Conservation (phyloP, 2,329 filamentous ascomycete species). For the Colletotrichum acutatum region DNA sequence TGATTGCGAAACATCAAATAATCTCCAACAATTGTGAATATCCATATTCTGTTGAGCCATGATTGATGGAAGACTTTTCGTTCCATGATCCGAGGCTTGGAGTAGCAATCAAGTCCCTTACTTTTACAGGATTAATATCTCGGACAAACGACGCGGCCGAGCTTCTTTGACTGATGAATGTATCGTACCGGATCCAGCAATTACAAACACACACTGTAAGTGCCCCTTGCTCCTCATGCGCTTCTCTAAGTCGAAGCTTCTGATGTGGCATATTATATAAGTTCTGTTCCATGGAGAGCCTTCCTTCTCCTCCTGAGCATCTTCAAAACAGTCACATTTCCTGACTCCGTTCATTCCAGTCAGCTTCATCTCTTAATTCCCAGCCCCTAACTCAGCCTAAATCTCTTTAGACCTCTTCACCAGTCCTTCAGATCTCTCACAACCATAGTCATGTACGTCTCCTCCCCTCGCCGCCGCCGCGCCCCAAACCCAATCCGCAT, state of each 20-base stretch:
- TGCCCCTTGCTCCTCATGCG: background rate
- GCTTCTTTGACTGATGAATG: background rate
- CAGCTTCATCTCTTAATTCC: fast-evolving
- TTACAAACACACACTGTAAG: background rate
- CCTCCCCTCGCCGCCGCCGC: background rate
- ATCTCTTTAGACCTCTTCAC: background rate
- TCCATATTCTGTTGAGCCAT: too few relatives aligned
- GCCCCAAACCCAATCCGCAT: constrained; percentile 4
- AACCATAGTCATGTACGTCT: background rate
- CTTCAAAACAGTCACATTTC: background rate
- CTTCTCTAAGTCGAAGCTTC: background rate
- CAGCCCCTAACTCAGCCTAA: too few relatives aligned
- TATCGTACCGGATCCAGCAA: background rate
- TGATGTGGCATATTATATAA: background rate
- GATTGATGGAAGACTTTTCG: background rate
- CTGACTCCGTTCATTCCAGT: background rate
- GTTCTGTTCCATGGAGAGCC: background rate
- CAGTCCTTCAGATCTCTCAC: background rate
- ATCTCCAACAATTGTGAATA: too few relatives aligned
- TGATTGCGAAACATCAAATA: too few relatives aligned
- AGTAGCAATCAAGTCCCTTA: background rate
- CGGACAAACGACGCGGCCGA: background rate
- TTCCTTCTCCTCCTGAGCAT: background rate
- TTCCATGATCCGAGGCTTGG: background rate
- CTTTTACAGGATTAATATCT: background rate